A percentile compares a stretch with the other conserved stretches of the same genome.
phyloP scores from a whole-genome alignment of 2,329 filamentous ascomycete genomes.

The Verticillium alfalfae region DNA sequence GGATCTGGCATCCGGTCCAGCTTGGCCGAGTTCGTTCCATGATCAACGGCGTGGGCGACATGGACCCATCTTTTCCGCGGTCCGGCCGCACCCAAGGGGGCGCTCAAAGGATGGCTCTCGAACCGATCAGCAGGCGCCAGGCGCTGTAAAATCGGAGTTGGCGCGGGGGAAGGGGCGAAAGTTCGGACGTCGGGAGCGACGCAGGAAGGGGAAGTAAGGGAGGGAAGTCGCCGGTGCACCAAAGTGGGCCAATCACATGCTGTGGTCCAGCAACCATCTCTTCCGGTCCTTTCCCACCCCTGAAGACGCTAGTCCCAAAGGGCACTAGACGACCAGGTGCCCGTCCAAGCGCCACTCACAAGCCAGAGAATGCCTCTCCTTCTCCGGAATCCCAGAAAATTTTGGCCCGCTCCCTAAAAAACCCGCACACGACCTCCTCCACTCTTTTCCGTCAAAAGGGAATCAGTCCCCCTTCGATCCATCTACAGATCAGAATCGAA shows the following conservation, averaged over 20 bases:
- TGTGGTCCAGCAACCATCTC: neutral
- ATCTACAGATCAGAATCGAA: neutral
- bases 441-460: neutral
- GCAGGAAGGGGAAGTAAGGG: neutral
- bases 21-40: neutral
- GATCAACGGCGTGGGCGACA: neutral
- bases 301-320: neutral
- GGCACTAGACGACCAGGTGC: neutral
- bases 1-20: neutral
- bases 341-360: neutral
- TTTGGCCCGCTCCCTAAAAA: slow-evolving; percentile 13
- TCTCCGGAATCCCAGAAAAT: slow-evolving; percentile 9
- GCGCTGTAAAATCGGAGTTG: neutral
- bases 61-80: neutral
- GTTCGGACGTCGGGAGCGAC: neutral
- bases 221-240: neutral
- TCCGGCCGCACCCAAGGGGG: neutral
- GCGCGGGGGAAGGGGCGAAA: neutral
- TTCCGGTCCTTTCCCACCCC: neutral
- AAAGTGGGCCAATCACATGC: slow-evolving; percentile 1
- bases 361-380: slow-evolving; percentile 4
- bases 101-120: neutral
- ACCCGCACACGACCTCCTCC: slow-evolving; percentile 13
- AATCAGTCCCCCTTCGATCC: neutral
- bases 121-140: neutral